Conservation (phyloP, 345 rosid genomes). For the Cardamine occulta region DNA sequence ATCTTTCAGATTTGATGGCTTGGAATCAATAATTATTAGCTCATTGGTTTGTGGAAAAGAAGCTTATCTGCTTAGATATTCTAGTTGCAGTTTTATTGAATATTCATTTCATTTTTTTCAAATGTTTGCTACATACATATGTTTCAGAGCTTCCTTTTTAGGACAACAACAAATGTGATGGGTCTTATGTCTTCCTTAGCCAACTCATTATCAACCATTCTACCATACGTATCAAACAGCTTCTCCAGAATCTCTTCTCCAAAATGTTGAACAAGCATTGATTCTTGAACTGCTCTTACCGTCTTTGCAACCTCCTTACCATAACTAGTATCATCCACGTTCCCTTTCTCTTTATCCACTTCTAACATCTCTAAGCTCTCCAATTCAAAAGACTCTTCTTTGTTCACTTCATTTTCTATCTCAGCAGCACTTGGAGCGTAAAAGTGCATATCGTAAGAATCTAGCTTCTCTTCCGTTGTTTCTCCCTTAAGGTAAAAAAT, state of each 20-base stretch:
- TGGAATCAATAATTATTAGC: neutral
- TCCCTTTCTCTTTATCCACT: constrained; percentile 37
- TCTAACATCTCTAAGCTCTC: constrained; percentile 61
- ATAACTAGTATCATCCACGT: constrained; percentile 48
- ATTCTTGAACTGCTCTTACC: constrained; percentile 85
- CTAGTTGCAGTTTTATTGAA: too few species aligned
- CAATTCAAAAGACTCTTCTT: constrained; percentile 63
- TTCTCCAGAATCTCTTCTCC: constrained; percentile 66
- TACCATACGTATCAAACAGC: constrained; percentile 63
- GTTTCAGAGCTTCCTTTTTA: constrained; percentile 57
- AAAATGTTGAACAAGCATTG: constrained; percentile 71
- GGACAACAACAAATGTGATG: constrained; percentile 61
- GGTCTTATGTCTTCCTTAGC: constrained; percentile 64
- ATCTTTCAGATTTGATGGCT: neutral
- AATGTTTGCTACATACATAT: too few species aligned
- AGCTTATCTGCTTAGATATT: neutral
- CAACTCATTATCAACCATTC: constrained; percentile 65
- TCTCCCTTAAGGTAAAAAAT: constrained; percentile 53
- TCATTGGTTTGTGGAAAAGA: neutral
- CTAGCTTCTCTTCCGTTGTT: constrained; percentile 67
- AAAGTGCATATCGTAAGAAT: constrained; percentile 74
- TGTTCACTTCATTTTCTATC: constrained; percentile 60
- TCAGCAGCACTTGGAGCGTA: constrained; percentile 75
- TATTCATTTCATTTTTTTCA: too few species aligned
- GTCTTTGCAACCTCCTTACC: constrained; percentile 70